Evolutionary conservation across 805 yeast genomes (phyloP).

Genomic region (Metschnikowia gelsemii): DNA sequence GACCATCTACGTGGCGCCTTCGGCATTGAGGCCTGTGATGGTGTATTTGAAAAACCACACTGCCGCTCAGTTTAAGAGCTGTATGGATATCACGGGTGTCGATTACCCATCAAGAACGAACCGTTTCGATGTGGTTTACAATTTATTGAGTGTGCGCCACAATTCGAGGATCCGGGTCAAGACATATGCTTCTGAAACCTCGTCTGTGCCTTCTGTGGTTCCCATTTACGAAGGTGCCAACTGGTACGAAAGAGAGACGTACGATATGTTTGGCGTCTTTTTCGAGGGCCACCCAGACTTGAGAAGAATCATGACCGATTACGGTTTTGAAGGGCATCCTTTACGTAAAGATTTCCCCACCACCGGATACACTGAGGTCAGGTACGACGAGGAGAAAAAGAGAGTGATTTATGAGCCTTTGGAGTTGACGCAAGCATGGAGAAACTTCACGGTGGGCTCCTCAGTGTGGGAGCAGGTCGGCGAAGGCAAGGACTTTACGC

Average conservation of each 20-base stretch:
- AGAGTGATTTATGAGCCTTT: conserved; percentile 86
- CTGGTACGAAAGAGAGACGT: conserved; percentile 90
- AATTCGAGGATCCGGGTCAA: conserved; percentile 86
- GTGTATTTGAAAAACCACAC: conserved; percentile 75
- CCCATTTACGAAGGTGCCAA: conserved; percentile 75
- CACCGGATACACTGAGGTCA: conserved; percentile 86
- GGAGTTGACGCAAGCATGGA: conserved; percentile 89
- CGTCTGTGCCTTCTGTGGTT: conserved; percentile 79
- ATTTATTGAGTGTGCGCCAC: conserved; percentile 74
- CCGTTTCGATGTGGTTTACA: conserved; percentile 86
- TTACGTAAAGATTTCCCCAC: conserved; percentile 91
- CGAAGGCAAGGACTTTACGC: conserved; percentile 77
- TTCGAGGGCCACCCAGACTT: conserved; percentile 88
- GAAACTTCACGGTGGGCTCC: conserved; percentile 85
- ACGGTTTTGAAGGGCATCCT: conserved; percentile 91
- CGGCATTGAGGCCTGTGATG: conserved; percentile 69
- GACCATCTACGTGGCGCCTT: conserved; percentile 71
- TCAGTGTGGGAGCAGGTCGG: conserved; percentile 93
- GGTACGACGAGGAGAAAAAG: conserved; percentile 88
- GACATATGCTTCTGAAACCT: conserved; percentile 81
- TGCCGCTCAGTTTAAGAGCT: conserved; percentile 73
- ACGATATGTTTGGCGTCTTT: conserved; percentile 83
- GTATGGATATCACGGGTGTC: conserved; percentile 81
- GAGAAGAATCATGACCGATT: conserved; percentile 87
- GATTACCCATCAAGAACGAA: conserved; percentile 82